Evolutionary conservation across 345 rosid genomes (phyloP), one percentile per base, ranked within the genome.

Genomic region (Salix suchowensis): DNA sequence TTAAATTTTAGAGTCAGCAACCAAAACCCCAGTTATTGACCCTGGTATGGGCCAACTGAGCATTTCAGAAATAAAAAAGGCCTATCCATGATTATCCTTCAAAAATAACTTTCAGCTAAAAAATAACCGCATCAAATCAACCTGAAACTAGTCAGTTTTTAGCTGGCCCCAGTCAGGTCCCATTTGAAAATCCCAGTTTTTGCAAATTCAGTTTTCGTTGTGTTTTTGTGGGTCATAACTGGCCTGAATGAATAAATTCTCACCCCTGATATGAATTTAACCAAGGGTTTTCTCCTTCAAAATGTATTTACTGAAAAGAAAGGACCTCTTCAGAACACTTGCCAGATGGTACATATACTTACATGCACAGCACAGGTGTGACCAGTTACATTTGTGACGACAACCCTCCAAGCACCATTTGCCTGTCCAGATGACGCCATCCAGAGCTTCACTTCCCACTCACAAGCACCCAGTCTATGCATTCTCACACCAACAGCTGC

Each of bases 371-470:
- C 86, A 86, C 95, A 94, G 60, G 99, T 96, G 80, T 95, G 98
- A 68, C 99, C 98, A 67, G 97, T 91, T 80, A 94, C 90, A 75
- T 96, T 96, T 55, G 97, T 87, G 69, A 91, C 94, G 7, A 89
- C 87, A 67, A 96, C 84, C 88, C 99, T 92, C 98, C 99, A 96
- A 75, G 98, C 97, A 61, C 99, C 98, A 82, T 89, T 92, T 70
- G 96, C 95, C 78, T 82, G 85, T 73, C 98, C 98, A 67, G 88
- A 83, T 77, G 96, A 87, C 55, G 84, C 82, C 80, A 96, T 90
- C 98, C 99, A 92, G 76, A 96, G 88, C 89, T 93, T 91, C 85
- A 94, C 94, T 88, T 96, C 99, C 99, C 99, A 94, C 87, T 94
- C 97, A 50, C 92, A 91, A 72, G 94, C 98, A 82, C 98, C 92